A percentile compares a stretch with the other conserved stretches of the same genome.
Conservation (phyloP, 1,139 yeast genomes). For the Insectozyma bohioensis region DNA sequence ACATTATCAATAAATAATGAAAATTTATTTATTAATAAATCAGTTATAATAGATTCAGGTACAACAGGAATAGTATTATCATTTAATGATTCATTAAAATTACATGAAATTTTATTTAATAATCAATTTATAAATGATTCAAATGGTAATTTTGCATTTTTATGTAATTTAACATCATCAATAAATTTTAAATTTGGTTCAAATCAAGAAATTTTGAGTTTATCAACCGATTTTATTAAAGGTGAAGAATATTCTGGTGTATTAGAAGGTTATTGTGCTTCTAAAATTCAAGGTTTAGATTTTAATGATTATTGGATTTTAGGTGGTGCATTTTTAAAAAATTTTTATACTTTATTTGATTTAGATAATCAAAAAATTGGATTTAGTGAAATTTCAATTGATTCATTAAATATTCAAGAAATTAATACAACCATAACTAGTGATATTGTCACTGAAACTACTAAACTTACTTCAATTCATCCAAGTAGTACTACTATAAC, state of each 20-base stretch:
- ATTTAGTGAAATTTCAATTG: conserved; percentile 24
- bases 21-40: conserved; percentile 26
- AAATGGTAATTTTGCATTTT: conserved; percentile 56
- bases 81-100: conserved; percentile 49
- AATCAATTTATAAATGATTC: conserved; percentile 50
- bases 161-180: conserved; percentile 45
- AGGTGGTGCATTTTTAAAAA: conserved; percentile 61
- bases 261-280: conserved; percentile 56
- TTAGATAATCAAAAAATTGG: conserved; percentile 51
- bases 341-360: conserved; percentile 61
- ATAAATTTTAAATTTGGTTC: conserved; percentile 40
- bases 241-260: conserved; percentile 46
- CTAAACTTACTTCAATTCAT: too few species aligned
- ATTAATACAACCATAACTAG: too few species aligned
- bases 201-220: conserved; percentile 39
- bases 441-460: too few species aligned
- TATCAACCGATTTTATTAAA: conserved; percentile 46
- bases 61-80: conserved; percentile 64
- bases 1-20: conserved; percentile 31
- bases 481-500: too few species aligned
- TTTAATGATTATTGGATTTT: conserved; percentile 43
- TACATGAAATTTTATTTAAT: conserved; percentile 51
- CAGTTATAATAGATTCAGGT: conserved; percentile 64
- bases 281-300: conserved; percentile 59
- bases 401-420: too few species aligned